Evolutionary conservation across 345 rosid species (phyloP), one percentile per base, ranked within the genome.

Genomic region (Gossypium longicalyx): DNA sequence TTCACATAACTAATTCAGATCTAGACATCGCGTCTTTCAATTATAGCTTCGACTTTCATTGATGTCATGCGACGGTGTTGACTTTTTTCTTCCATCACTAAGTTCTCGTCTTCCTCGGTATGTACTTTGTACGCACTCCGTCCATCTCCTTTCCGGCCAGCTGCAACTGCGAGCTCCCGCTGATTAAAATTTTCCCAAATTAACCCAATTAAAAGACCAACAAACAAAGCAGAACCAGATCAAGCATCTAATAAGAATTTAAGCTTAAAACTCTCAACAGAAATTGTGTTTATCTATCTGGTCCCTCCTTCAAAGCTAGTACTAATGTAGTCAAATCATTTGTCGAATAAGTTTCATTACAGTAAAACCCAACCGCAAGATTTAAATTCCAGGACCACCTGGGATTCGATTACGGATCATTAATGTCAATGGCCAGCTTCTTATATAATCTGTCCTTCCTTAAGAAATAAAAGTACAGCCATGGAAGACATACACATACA

Each of bases 131-230:
- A 57, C 72, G 78, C 63, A 68, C 85, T 44, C 72, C 88, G 13
- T 79, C 87, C 1, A 59, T 77, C 78, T 80, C 89, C 70, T 79
- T 77, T 38, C 45, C 82, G 6, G 60, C 76, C 76, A 86, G n/a
- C 49, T 77, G 83, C 82, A 86, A 62, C 76, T 81, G 86, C 25
- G 83, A 82, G 62, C 81, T 78, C 88, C 88, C 82, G 80, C 5
- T 74, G 16, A 16, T 64, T 25, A 10, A 56, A 48, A 52, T 63
- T 43, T 13, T 25, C 2, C 17, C 27, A 22, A 65, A 74, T 19
- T 3, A 74, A 45, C n/a, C 27, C 13, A 27, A 34, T 3, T 4
- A 52, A 19, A 27, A 64, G 7, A 2, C 47, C 67, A 52, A 16
- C 25, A 45, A 48, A 25, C 8, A 49, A 16, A 38, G 17, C 2